A percentile compares a stretch with the other conserved stretches of the same genome.
phyloP scores from a whole-genome alignment of 1,284 basidiomycete species.

The Tilletia walkeri region DNA sequence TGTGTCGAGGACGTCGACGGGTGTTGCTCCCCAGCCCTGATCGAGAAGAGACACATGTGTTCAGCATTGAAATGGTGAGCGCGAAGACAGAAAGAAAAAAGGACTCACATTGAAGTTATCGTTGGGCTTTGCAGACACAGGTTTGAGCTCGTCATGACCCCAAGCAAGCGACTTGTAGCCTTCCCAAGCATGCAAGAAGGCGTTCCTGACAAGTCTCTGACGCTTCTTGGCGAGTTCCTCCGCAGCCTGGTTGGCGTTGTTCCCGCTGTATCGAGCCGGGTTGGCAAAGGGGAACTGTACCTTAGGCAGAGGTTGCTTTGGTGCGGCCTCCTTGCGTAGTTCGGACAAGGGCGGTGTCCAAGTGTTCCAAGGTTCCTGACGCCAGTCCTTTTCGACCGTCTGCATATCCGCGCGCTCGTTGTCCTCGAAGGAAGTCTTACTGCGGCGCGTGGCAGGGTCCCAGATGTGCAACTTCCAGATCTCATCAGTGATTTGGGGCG shows the following conservation, averaged over 20 bases:
- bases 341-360: conserved; percentile 46
- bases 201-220: conserved; percentile 60
- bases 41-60: not conserved
- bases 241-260: conserved; percentile 29
- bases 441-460: conserved; percentile 30
- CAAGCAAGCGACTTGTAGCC: conserved; percentile 63
- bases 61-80: not conserved
- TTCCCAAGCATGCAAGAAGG: conserved; percentile 64
- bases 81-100: not conserved
- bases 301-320: conserved; percentile 26
- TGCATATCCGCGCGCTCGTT: conserved; percentile 36
- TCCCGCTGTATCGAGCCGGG: conserved; percentile 35
- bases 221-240: conserved; percentile 39
- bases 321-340: conserved; percentile 16
- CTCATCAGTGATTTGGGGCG: conserved; percentile 28
- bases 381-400: conserved; percentile 38
- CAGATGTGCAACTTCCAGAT: conserved; percentile 32
- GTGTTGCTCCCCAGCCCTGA: conserved; percentile 78
- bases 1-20: conserved; percentile 72
- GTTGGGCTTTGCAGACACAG: conserved; percentile 53
- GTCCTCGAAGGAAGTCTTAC: conserved; percentile 35
- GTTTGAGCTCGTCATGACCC: conserved; percentile 65
- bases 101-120: conserved; percentile 48
- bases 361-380: conserved; percentile 27
- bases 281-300: conserved; percentile 44